Evolutionary conservation across 805 yeast species (phyloP), one percentile per base, ranked within the genome.

Genomic region (Saccharomycopsis sp.): DNA sequence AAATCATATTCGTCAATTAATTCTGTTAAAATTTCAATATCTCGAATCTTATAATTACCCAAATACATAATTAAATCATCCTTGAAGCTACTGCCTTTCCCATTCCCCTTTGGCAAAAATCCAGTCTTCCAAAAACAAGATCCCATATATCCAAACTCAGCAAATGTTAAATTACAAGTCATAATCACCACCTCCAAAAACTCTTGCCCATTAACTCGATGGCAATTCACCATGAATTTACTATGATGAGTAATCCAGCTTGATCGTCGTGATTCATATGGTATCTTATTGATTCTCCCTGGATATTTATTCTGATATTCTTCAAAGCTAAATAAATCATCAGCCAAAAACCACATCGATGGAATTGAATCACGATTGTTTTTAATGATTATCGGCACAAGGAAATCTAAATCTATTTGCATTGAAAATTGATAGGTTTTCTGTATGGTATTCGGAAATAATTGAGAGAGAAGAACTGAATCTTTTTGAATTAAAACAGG

Each of bases 201-300:
- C 16, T 52, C 51, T 9, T 33, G 11, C 3, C 19, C 22, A 14
- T 43, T 36, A 4, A 11, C 21, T 17, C 45, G 53, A 44, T 55
- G 66, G 43, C 61, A 57, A 43, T 69, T 69, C 14, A 69, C 53
- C 71, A 69, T 69, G 70, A 68, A 64, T 43, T 69, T 69, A n/a
- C 71, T 62, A 47, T 69, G 74, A 51, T 69, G 74, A 2, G 70
- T 58, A 0, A 66, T 70, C 47, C 58, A 69, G 22, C 54, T 55
- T 1, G 67, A 63, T 3, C 64, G 43, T n/a, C 51, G 50, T 0
- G 67, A 68, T 0, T 56, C 47, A 1, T 8, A 67, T 54, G 6
- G 23, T 35, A 8, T 41, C 38, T 8, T 41, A 3, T 2, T 29
- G 11, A 5, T 16, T 11, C 3, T 20, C 3, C 26, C 26, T 31